phyloP scores from a whole-genome alignment of 2,329 filamentous ascomycete species.

The Spiromastix sp. region DNA sequence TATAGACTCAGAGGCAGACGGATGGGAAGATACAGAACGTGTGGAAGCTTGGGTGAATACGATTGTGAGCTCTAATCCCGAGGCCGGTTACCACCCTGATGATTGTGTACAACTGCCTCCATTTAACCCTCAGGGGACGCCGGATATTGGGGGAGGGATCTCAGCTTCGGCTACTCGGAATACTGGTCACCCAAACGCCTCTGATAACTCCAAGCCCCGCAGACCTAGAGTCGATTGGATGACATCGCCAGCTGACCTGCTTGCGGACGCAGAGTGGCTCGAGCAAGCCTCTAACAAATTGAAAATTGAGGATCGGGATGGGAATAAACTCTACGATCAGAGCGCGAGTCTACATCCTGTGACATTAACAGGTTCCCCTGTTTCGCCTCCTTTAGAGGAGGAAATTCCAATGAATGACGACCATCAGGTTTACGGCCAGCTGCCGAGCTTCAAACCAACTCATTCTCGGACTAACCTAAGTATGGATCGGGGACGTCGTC shows the following conservation, averaged over 20 bases:
- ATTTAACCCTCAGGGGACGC: constrained; percentile 22
- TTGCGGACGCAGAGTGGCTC: constrained; percentile 86
- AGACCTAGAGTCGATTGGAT: constrained; percentile 77
- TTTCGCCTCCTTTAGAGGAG: too few relatives aligned
- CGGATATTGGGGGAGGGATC: background rate
- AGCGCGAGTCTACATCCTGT: constrained; percentile 15
- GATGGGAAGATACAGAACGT: constrained; percentile 62
- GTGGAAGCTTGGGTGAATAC: constrained; percentile 70
- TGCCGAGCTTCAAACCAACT: constrained; percentile 31
- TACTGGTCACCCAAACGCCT: constrained; percentile 32
- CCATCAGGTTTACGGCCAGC: constrained; percentile 17
- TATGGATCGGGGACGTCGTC: constrained; percentile 45
- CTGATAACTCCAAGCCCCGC: constrained; percentile 47
- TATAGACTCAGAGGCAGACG: constrained; percentile 64
- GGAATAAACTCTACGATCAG: constrained; percentile 54
- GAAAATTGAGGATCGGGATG: constrained; percentile 69
- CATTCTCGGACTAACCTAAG: constrained; percentile 16
- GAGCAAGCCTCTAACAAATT: constrained; percentile 72
- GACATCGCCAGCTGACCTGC: constrained; percentile 69
- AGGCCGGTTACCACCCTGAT: constrained; percentile 36
- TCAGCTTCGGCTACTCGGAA: constrained; percentile 6
- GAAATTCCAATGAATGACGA: too few relatives aligned
- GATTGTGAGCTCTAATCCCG: constrained; percentile 43
- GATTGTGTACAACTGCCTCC: constrained; percentile 35
- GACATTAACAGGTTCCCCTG: background rate